Evolutionary conservation across 768 basidiomycete genomes (phyloP), one percentile per base, ranked within the genome.

Genomic region (Dendrothele bispora): DNA sequence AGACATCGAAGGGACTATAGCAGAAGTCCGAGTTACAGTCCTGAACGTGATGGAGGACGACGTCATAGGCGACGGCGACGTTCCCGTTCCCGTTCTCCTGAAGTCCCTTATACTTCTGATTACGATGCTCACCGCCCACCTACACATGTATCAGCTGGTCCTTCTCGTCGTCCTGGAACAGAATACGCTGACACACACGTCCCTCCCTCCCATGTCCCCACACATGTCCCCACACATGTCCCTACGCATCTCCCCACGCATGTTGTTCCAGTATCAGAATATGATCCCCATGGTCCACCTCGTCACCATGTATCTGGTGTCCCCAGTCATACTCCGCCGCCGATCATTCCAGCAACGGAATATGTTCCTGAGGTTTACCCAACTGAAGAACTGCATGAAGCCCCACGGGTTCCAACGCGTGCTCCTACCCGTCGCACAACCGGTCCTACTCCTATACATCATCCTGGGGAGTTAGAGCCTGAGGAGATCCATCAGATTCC

Each of bases 191-290:
- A 47, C 12, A 42, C 52, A 39, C 17, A 43, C 11, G 25, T 30
- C 3, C 45, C 48, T 2, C 55, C 55, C 8, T 41, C 52, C 24
- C 49, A 51, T 36, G 48, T 35, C 4, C 45, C n/a, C 43, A 43
- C 15, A 39, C 47, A 22, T 49, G 63, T 50, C 32, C 61, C 64
- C 30, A 69, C 67, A 34, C 66, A 59, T 37, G 60, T 60, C 24
- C 62, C 64, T 39, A 64, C 60, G 20, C 44, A 47, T 21, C 37
- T 29, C 17, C 36, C 46, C 1, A 21, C 15, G 14, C 38, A 47
- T 22, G 12, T 11, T 39, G 6, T 25, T 6, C 44, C 44, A 3
- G 12, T 18, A 3, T 21, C 10, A 10, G 30, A 32, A 32, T 10
- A n/a, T 32, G 30, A 32, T 32, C 30, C 11, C n/a, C n/a, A n/a